These are phyloP conservation scores for Astrothelium subdiscretum DNA, from an alignment of 495 filamentous ascomycete species.

Conservation along the genomic window DNA sequence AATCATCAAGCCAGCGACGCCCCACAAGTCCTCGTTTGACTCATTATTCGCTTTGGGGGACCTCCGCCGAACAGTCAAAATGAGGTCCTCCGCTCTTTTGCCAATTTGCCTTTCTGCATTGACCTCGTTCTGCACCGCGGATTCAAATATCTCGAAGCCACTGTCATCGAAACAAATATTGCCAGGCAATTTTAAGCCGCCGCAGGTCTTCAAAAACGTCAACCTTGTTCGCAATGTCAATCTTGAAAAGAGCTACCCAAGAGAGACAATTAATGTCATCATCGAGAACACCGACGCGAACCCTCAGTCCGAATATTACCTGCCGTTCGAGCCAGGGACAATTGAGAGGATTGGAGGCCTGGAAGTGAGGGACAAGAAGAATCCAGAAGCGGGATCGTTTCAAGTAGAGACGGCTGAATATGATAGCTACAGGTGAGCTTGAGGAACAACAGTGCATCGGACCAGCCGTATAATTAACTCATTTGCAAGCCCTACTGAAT, in stretches of 20 bases:
- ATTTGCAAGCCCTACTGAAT: constrained; percentile 55
- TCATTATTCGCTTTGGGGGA: background rate
- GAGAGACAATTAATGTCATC: constrained; percentile 83
- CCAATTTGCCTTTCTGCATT: constrained; percentile 20
- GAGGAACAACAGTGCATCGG: background rate
- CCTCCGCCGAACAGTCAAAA: constrained; percentile 18
- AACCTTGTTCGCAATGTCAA: constrained; percentile 86
- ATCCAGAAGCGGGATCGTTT: constrained; percentile 53
- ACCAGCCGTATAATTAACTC: background rate
- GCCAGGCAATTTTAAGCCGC: constrained; percentile 66
- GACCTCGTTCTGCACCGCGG: constrained; percentile 20
- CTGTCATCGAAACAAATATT: constrained; percentile 43
- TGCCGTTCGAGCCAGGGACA: constrained; percentile 67
- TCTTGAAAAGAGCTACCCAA: constrained; percentile 79
- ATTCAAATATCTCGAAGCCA: constrained; percentile 29
- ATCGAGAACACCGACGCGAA: constrained; percentile 74
- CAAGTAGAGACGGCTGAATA: constrained; percentile 53
- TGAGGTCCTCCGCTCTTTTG: constrained; percentile 23
- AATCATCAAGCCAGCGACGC: background rate
- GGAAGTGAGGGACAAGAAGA: constrained; percentile 86
- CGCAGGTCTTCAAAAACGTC: constrained; percentile 79
- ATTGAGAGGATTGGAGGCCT: constrained; percentile 68
- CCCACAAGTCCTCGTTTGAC: background rate
- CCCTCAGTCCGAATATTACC: constrained; percentile 77
- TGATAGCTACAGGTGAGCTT: constrained; percentile 46